phyloP scores from a whole-genome alignment of 169 alveolate genomes.

The Cryptosporidium viatorum region DNA sequence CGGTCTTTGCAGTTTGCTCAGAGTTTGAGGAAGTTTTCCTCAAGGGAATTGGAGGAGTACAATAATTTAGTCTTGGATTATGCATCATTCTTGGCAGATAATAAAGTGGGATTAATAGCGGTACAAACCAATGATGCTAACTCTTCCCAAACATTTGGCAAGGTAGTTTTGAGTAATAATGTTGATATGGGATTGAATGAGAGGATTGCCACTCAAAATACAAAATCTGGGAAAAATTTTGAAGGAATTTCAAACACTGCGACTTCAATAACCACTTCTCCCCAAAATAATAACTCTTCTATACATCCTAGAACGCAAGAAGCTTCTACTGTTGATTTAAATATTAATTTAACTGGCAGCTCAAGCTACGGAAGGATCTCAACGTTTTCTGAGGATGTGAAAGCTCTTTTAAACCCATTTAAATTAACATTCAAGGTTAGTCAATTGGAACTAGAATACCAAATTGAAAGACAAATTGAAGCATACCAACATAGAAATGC shows the following conservation, averaged over 20 bases:
- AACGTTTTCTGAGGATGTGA: conserved; percentile 36
- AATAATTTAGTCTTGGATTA: neutral
- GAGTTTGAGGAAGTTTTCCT: conserved; percentile 12
- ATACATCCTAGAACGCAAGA: neutral
- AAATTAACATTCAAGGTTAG: conserved; percentile 45
- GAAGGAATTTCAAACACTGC: neutral
- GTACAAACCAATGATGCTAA: neutral
- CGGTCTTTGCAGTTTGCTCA: conserved; percentile 46
- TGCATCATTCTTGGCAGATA: neutral
- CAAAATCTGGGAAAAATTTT: neutral
- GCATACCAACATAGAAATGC: conserved; percentile 42
- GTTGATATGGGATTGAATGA: neutral
- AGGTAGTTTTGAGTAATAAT: neutral
- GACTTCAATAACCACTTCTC: neutral
- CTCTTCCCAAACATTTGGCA: neutral
- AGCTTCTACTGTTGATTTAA: conserved; percentile 18
- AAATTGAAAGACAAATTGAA: conserved; percentile 34
- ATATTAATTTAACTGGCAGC: conserved; percentile 19
- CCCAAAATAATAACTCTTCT: neutral
- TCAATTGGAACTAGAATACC: conserved; percentile 54
- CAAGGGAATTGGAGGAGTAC: neutral
- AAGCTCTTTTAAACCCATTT: conserved; percentile 20
- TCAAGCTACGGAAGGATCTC: conserved; percentile 21
- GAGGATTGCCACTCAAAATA: neutral
- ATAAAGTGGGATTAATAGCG: neutral